Conservation (phyloP, 2,329 filamentous ascomycete genomes). For the Phialophora expanda region DNA sequence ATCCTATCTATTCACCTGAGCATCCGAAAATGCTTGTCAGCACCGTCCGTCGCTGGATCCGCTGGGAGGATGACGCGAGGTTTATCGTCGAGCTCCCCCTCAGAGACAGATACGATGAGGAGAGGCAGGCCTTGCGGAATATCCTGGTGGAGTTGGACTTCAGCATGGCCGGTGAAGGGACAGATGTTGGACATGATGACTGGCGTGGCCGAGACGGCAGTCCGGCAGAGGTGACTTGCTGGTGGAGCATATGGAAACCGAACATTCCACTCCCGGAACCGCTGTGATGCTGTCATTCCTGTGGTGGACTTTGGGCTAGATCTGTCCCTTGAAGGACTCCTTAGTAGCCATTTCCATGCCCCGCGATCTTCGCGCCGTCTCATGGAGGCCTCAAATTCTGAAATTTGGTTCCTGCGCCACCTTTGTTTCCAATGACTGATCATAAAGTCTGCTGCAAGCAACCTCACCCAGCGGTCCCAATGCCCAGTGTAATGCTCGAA, state of each 20-base stretch:
- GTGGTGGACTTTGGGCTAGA: neutral
- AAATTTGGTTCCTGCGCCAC: neutral
- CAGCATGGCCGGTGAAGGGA: conserved; percentile 58
- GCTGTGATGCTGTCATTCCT: neutral
- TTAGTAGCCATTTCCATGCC: neutral
- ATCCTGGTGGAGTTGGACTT: conserved; percentile 62
- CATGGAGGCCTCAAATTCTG: neutral
- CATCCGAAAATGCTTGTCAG: conserved; percentile 77
- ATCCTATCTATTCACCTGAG: conserved; percentile 83
- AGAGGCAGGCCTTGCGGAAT: conserved; percentile 67
- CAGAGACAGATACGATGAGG: conserved; percentile 68
- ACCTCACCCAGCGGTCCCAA: neutral
- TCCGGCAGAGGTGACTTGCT: conserved; percentile 52
- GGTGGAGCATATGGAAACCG: conserved; percentile 54
- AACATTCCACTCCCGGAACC: neutral
- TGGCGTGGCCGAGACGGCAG: conserved; percentile 52
- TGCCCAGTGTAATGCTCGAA: neutral
- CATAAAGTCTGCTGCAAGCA: neutral
- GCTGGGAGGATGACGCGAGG: conserved; percentile 61
- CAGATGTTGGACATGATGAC: conserved; percentile 55
- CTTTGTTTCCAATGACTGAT: neutral
- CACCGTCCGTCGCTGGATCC: conserved; percentile 72
- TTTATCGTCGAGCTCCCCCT: conserved; percentile 82
- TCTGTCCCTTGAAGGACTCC: neutral
- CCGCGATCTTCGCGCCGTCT: neutral